Evolutionary conservation across 2,329 filamentous ascomycete species (phyloP).

Genomic region (Botrytis galanthina): DNA sequence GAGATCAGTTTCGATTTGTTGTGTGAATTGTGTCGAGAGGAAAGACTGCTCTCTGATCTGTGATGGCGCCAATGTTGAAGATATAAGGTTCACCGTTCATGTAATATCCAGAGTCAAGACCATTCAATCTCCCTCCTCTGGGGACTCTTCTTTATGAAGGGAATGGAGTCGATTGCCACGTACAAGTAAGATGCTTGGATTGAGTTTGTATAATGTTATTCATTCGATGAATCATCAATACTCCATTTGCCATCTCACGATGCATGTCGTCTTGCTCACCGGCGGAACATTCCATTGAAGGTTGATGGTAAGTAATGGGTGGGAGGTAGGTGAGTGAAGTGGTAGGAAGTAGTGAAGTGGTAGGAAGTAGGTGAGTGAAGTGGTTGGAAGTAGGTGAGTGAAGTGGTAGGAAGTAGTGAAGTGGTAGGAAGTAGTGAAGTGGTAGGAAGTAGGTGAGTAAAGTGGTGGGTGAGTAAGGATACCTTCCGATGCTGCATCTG

Average conservation of each 20-base stretch:
- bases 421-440: no score
- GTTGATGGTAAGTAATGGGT: no score
- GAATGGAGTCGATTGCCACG: background rate
- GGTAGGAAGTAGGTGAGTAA: no score
- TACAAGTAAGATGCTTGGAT: background rate
- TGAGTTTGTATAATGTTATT: background rate
- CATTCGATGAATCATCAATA: background rate
- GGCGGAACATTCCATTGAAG: background rate
- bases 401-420: no score
- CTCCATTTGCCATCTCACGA: conserved; percentile 17
- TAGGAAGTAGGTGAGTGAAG: no score
- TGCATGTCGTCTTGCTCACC: conserved; percentile 16
- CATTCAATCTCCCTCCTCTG: background rate
- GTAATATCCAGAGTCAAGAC: background rate
- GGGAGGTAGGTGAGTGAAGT: no score
- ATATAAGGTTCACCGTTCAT: background rate
- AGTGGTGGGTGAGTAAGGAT: no score
- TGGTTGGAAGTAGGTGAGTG: no score
- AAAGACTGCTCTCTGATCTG: background rate
- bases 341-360: no score
- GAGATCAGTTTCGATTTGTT: background rate
- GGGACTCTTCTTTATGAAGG: background rate
- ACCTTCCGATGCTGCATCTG: background rate
- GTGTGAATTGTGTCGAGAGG: no score
- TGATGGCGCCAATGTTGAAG: background rate